Evolutionary conservation across 1,139 yeast species (phyloP).

Genomic region (Yamadazyma diospyri): DNA sequence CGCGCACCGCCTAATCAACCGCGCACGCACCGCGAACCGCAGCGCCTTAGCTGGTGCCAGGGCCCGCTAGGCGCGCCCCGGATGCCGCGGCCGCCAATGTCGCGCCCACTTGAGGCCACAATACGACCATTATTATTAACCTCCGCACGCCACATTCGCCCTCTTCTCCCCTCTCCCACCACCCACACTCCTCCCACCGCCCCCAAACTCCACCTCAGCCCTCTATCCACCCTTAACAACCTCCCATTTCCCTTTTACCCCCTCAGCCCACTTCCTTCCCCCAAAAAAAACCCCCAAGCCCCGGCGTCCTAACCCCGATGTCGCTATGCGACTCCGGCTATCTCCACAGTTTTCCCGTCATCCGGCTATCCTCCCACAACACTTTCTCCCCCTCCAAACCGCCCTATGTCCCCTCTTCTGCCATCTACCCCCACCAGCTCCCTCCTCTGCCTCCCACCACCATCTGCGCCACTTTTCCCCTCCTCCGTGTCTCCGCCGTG

Average conservation of each 20-base stretch:
- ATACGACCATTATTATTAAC: too few species aligned
- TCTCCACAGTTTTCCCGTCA: too few species aligned
- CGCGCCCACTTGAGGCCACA: too few species aligned
- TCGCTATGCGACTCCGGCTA: constrained; percentile 2
- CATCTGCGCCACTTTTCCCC: not conserved
- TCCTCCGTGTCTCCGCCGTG: not conserved
- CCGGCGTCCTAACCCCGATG: not conserved
- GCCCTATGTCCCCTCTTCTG: not conserved
- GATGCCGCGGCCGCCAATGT: too few species aligned
- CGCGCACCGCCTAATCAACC: too few species aligned
- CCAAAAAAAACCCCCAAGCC: not conserved
- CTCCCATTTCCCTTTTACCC: not conserved
- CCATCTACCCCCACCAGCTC: not conserved
- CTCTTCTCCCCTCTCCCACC: not conserved
- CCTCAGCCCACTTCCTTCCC: not conserved
- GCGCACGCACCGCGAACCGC: too few species aligned
- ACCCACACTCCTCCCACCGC: not conserved
- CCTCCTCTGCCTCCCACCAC: not conserved
- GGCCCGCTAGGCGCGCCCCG: too few species aligned
- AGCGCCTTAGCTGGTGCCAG: too few species aligned
- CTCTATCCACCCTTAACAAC: not conserved
- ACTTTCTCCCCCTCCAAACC: not conserved
- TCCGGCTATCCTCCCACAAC: not conserved
- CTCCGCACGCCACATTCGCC: not conserved
- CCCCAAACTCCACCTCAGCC: not conserved